Percentiles rank a stretch among this genome's conserved stretches.
Conservation (phyloP, 164 flowering plant genomes). For the Piper longum region DNA sequence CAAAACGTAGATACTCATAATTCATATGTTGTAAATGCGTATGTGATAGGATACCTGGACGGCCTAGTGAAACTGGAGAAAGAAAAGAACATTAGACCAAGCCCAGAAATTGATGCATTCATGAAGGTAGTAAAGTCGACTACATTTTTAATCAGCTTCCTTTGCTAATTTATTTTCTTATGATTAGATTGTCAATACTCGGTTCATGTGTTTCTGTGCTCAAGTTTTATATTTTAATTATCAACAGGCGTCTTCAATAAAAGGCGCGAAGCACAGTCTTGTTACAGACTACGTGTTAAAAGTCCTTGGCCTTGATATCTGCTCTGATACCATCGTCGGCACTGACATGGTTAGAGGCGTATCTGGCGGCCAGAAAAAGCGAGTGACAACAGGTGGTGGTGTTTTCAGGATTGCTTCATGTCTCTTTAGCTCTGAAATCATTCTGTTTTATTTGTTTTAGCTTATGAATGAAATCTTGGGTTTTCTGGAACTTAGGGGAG, state of each 20-base stretch:
- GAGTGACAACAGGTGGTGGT: constrained; percentile 71
- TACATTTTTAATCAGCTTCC: background rate
- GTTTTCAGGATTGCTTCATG: background rate
- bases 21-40: background rate
- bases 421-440: too few relatives aligned
- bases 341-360: constrained; percentile 87
- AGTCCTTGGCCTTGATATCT: constrained; percentile 83
- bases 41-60: constrained; percentile 28
- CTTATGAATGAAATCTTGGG: background rate
- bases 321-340: constrained; percentile 74
- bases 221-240: background rate
- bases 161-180: background rate
- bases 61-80: constrained; percentile 58
- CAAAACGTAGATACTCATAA: background rate
- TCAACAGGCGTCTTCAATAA: constrained; percentile 61
- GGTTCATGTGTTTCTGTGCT: background rate
- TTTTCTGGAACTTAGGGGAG: constrained; percentile 40
- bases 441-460: background rate
- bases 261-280: constrained; percentile 51
- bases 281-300: constrained; percentile 74
- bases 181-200: background rate
- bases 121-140: constrained; percentile 53
- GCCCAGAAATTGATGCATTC: constrained; percentile 78
- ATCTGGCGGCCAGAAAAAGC: constrained; percentile 86
- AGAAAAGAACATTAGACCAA: constrained; percentile 54